These are phyloP conservation scores for Emmonsia crescens DNA, from an alignment of 2,329 filamentous ascomycete species.

Conservation along the genomic window DNA sequence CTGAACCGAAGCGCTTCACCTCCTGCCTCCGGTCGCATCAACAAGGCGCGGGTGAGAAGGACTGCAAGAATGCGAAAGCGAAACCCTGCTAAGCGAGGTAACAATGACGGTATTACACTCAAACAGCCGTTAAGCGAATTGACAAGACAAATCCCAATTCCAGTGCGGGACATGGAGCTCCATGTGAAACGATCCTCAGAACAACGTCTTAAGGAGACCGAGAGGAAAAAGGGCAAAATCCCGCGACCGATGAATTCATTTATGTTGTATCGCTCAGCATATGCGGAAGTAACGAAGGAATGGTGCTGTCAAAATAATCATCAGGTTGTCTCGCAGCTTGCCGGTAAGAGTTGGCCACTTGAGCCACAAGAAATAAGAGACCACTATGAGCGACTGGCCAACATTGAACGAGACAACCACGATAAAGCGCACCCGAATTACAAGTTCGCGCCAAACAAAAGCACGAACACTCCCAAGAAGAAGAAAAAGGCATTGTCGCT, in stretches of 20 bases:
- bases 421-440: constrained; percentile 77
- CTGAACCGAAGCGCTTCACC: not conserved
- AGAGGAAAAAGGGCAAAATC: constrained; percentile 63
- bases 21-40: not conserved
- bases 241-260: constrained; percentile 96
- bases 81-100: constrained; percentile 8
- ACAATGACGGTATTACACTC: constrained; percentile 7
- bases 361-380: constrained; percentile 64
- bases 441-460: constrained; percentile 83
- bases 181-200: constrained; percentile 66
- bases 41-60: constrained; percentile 13
- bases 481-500: constrained; percentile 37
- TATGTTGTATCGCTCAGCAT: constrained; percentile 93
- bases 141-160: constrained; percentile 33
- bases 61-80: constrained; percentile 14
- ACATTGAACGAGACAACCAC: constrained; percentile 74
- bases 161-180: constrained; percentile 64
- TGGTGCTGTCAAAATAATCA: constrained; percentile 83
- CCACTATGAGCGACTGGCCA: constrained; percentile 68
- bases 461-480: constrained; percentile 37
- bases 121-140: constrained; percentile 15
- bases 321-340: constrained; percentile 80
- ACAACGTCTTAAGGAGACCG: constrained; percentile 56
- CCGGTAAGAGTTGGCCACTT: constrained; percentile 73
- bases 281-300: constrained; percentile 72